Base-by-base conservation (phyloP, 805 yeast genomes). In the Candida ipomoeae region DNA sequence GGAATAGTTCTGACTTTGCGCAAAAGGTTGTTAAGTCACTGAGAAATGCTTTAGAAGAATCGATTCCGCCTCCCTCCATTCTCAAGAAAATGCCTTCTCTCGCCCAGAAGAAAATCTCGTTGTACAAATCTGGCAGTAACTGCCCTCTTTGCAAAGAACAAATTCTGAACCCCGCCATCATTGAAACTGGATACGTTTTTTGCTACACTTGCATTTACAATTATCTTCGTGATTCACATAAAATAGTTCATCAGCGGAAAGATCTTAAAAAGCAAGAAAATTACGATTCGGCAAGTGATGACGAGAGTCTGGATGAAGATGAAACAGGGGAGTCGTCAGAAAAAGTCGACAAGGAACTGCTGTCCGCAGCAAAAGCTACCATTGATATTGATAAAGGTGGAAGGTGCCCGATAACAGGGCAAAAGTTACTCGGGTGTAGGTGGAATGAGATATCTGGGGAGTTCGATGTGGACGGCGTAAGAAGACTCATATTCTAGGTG, bases 101-200 rank as follows among this genome's bases (percentile, higher is more conserved):
- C 39, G 55, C 59, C 10, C 54, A 51, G n/a, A 57, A 52, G 32
- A 47, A 55, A 14, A 57, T 50, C 41, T 56, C 54, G 41, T 51
- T 50, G 5, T 73, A 65, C 53, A 68, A 67, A 13, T 63, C 67
- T 2, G 68, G 68, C 1, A 61, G 62, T 10, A 41, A 55, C 2
- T 92, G 97, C 67, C 88, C 91, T 1, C 62, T 92, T 13, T 92
- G 98, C 62, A 67, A 77, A 26, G 67, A 80, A 10, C 71, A 65
- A 15, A 79, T 90, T 13, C 79, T 78, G 32, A 89, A 88, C 59
- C 96, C 96, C 3, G 89, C 96, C 0, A 80, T 86, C 11, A 81
- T 92, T 34, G 98, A 91, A 63, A 89, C 98, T 0, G 99, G 99
- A 0, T 84, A 82, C 55, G 96, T 89, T 0, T 87, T 85, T 58